phyloP scores from a whole-genome alignment of 2,329 filamentous ascomycete species.

The Diaporthe longicolla region DNA sequence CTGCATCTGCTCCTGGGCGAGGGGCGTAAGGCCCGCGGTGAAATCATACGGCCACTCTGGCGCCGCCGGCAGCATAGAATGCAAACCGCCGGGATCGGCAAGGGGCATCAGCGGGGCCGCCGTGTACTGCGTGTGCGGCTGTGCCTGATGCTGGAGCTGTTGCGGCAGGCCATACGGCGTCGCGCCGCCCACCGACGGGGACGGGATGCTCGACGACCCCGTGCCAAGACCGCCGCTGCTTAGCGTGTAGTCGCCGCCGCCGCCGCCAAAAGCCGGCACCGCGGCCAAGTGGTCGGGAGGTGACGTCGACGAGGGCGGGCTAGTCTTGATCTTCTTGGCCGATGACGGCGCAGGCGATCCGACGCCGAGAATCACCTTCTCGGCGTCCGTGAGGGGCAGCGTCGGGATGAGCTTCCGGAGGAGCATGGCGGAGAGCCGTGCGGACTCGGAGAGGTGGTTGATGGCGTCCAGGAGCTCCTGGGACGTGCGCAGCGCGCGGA shows the following conservation, averaged over 20 bases:
- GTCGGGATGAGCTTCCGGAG: conserved; percentile 36
- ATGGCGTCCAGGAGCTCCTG: conserved; percentile 41
- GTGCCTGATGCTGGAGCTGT: not conserved
- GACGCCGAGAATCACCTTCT: conserved; percentile 34
- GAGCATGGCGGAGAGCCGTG: conserved; percentile 37
- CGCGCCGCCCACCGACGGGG: not conserved
- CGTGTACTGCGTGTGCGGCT: not conserved
- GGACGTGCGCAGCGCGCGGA: conserved; percentile 31
- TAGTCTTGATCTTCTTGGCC: conserved; percentile 31
- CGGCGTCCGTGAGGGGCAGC: conserved; percentile 30
- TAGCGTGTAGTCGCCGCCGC: conserved; percentile 14
- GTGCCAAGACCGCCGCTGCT: not conserved
- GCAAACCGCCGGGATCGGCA: not conserved
- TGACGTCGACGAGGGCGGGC: not conserved
- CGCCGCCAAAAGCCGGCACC: not conserved
- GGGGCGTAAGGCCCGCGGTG: not conserved
- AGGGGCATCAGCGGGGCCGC: not conserved
- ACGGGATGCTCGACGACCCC: not conserved
- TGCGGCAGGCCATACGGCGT: not conserved
- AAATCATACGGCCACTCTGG: conserved; percentile 38
- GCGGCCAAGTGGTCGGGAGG: not conserved
- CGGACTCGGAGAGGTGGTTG: conserved; percentile 38
- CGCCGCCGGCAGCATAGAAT: not conserved
- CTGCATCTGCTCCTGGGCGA: not conserved
- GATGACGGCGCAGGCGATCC: not conserved